Base-by-base conservation (phyloP, 352 stramenopile species). In the Phytophthora multivora region DNA sequence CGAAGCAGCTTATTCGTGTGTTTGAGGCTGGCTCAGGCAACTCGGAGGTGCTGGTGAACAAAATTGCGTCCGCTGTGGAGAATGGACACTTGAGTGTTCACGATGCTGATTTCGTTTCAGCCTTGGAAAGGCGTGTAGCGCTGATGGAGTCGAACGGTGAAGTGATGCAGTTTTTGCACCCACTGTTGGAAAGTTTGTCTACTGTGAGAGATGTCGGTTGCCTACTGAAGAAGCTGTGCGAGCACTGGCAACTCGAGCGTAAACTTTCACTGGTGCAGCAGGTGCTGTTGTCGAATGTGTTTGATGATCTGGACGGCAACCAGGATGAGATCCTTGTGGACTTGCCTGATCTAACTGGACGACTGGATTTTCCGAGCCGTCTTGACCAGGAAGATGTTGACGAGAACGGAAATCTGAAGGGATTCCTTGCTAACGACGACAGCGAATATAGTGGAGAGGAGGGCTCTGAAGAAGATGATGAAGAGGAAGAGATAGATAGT, bases 231-330 rank as follows among this genome's bases (percentile, higher is more conserved):
- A 57, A 75, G 13, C 55, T 93, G 6, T 90, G 77, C 8, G 47
- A 73, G 33, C 60, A 89, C 52, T 96, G 85, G 87, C 80, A 89
- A 26, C 23, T 81, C 0, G 77, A 93, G 16, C 76, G 73, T 39
- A 86, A 79, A 33, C 54, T 58, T 3, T 43, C 74, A 8, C 63
- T 96, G 13, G 80, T 96, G 16, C 87, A 96, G 64, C 73, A 90
- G 25, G 57, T 96, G 11, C 51, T 96, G 49, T 65, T 95, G 9
- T 90, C 77, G 11, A 69, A 72, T 8, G 74, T 93, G 4, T 92
- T 94, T 58, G 85, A 96, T 46, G 87, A 96, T 40, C 53, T 96
- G 3, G 85, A 96, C n/a, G 87, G 85, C 36, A 82, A 89, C 42
- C 82, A 89, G 33, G 82, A 93, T 45, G 87, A 90, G 12, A 82